Base-by-base conservation (phyloP, 2,329 filamentous ascomycete genomes). In the Dryadomyces quercus-mongolicae region DNA sequence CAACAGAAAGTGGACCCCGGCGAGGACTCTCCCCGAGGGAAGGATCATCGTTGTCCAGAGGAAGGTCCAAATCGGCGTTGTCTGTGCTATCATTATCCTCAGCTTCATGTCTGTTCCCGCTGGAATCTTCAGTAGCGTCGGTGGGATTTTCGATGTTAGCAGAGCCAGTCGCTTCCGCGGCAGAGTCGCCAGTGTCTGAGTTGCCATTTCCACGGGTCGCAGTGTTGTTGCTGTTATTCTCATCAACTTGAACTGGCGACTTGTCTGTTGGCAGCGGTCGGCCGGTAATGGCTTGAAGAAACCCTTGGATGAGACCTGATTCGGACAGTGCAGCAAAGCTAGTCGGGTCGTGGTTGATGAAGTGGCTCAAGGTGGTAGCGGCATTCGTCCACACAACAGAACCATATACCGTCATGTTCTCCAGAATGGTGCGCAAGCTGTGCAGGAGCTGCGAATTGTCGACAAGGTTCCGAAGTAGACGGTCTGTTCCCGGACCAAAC, bases 261-360 rank as follows among this genome's bases (percentile, higher is more conserved):
- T 31, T 20, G 12, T 5, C 45, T 47, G 51, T 20, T 5, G 69
- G 62, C 5, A 81, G 65, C 5, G 70, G 63, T 25, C 70, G 71
- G 5, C 78, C 75, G 1, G 82, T 94, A 53, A 97, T 80, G 3
- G 91, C 83, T 67, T 92, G 85, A 15, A 99, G 75, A 56, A 96
- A 86, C 52, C 84, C 88, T 65, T 86, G 86, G 63, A 93, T 91
- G 61, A 98, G 78, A 21, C 90, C 90, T 51, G 93, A 92, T 70
- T 99, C 93, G 15, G 88, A 89, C 60, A 99, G 93, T 22, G 95
- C 89, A 31, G 89, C 86, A 66, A 95, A 98, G 67, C 93, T 98
- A 0, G 93, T 98, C 0, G 93, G 93, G 64, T 98, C 93, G 65
- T 97, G 96, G 70, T 99, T 94, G 62, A 99, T 95, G 68, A 98